Evolutionary conservation across 371 early-diverging fungal genomes (phyloP).

Genomic region (Haplosporangium sp.): DNA sequence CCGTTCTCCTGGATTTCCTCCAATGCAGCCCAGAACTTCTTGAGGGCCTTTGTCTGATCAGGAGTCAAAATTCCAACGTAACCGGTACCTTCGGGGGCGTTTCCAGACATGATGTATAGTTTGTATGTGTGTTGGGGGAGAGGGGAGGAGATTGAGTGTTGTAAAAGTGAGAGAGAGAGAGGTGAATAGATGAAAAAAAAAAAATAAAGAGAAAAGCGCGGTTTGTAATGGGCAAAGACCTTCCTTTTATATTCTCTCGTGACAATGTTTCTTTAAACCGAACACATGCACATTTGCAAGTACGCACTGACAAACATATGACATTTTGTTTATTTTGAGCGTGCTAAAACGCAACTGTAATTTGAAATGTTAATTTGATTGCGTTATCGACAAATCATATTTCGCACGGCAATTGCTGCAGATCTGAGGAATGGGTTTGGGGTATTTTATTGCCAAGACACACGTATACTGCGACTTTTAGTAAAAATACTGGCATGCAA

Average conservation of each 20-base stretch:
- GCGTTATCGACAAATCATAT: not conserved
- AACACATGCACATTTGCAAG: not conserved
- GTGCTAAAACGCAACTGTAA: not conserved
- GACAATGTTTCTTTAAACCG: slow-evolving; percentile 4
- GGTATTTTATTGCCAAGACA: too few relatives aligned
- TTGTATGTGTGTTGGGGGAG: not conserved
- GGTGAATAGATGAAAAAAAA: not conserved
- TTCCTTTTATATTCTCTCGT: slow-evolving; percentile 1
- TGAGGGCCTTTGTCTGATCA: slow-evolving; percentile 62
- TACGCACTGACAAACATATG: not conserved
- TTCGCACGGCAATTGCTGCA: not conserved
- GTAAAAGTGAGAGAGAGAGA: not conserved
- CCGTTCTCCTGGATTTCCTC: slow-evolving; percentile 62
- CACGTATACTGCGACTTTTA: too few relatives aligned
- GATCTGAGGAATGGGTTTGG: not conserved
- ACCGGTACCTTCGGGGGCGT: slow-evolving; percentile 54
- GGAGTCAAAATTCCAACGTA: slow-evolving; percentile 63
- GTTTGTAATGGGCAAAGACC: not conserved
- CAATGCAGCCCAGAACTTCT: slow-evolving; percentile 66
- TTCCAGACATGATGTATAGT: slow-evolving; percentile 12
- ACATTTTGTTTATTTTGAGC: not conserved
- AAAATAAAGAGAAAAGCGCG: too few relatives aligned
- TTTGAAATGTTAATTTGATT: too few relatives aligned
- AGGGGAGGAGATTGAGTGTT: not conserved
- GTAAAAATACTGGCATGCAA: too few relatives aligned